A percentile compares a stretch with the other conserved stretches of the same genome.
Conservation (phyloP, 805 yeast species). For the Sugiyamaella floridensis region DNA sequence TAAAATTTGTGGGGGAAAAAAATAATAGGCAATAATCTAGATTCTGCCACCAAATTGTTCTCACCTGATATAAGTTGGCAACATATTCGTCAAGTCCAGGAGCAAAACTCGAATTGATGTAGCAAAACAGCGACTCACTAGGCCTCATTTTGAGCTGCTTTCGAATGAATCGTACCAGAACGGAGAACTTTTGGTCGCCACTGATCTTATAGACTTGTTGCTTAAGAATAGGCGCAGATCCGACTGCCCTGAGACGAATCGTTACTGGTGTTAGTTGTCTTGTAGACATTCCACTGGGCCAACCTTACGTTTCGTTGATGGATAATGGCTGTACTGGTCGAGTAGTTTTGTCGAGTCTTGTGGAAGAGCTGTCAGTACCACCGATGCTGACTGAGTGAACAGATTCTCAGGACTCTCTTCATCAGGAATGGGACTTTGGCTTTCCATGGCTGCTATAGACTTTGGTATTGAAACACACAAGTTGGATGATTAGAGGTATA, state of each 20-base stretch:
- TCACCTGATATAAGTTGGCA: constrained; percentile 23
- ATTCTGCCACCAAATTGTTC: neutral
- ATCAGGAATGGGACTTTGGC: constrained; percentile 24
- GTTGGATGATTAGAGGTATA: too few species aligned
- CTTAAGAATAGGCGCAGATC: constrained; percentile 44
- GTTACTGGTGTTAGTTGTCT: constrained; percentile 29
- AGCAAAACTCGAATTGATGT: constrained; percentile 35
- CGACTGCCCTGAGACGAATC: constrained; percentile 47
- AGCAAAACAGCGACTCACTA: constrained; percentile 33
- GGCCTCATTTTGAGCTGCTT: constrained; percentile 30
- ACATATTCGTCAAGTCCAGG: constrained; percentile 35
- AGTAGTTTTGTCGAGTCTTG: constrained; percentile 25
- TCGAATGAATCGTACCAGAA: constrained; percentile 39
- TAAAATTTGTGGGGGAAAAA: neutral
- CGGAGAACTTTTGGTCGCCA: constrained; percentile 39
- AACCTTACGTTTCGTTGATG: constrained; percentile 16
- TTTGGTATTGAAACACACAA: too few species aligned
- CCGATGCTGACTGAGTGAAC: constrained; percentile 29
- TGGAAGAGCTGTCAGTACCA: constrained; percentile 27
- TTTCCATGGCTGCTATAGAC: neutral
- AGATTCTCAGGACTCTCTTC: constrained; percentile 24
- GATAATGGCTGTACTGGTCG: constrained; percentile 22
- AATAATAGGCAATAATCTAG: neutral
- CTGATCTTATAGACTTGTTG: constrained; percentile 43
- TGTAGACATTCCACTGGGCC: neutral